Conservation (phyloP, 2,329 filamentous ascomycete genomes). For the Calonectria hongkongensis region DNA sequence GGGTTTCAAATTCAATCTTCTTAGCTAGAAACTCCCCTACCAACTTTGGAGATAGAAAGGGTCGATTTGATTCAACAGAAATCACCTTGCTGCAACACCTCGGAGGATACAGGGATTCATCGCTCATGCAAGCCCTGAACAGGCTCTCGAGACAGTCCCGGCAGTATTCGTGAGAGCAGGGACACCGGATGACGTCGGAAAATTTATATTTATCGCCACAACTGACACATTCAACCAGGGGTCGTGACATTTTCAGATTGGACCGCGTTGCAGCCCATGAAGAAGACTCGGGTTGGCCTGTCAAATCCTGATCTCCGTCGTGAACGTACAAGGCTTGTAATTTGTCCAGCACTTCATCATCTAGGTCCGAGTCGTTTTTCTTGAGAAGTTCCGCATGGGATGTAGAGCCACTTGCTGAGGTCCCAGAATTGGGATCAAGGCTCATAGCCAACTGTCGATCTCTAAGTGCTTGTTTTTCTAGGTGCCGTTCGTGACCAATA, state of each 20-base stretch:
- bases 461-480: conserved; percentile 9
- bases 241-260: background rate
- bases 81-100: conserved; percentile 70
- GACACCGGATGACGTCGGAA: background rate
- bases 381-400: background rate
- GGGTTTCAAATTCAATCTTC: conserved; percentile 68
- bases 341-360: conserved; percentile 21
- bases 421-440: background rate
- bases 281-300: background rate
- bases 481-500: background rate
- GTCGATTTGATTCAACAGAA: conserved; percentile 56
- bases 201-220: conserved; percentile 6
- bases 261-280: conserved; percentile 10
- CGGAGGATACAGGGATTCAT: conserved; percentile 74
- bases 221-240: background rate
- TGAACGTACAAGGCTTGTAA: conserved; percentile 8
- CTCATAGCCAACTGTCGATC: conserved; percentile 34
- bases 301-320: background rate
- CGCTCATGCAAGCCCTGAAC: conserved; percentile 65
- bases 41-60: conserved; percentile 61
- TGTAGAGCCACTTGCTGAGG: background rate
- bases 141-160: conserved; percentile 66
- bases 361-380: background rate
- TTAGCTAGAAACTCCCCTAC: conserved; percentile 64
- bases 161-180: conserved; percentile 69